These are phyloP conservation scores for Aspergillus fijiensis DNA, from an alignment of 2,329 filamentous ascomycete species.

Conservation along the genomic window DNA sequence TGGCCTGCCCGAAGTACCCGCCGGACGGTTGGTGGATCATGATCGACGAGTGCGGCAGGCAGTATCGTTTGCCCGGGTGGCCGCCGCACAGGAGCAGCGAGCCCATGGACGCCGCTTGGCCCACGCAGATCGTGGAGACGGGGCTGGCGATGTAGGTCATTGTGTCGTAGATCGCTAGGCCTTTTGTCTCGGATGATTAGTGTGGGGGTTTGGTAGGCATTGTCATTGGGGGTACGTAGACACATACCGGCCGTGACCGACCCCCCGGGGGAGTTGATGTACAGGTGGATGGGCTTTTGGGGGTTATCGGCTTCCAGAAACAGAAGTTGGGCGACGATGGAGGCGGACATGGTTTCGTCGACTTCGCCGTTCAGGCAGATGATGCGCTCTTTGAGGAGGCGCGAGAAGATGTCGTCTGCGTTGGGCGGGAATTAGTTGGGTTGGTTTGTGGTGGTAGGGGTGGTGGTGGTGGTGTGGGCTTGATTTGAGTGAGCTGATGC, in stretches of 20 bases:
- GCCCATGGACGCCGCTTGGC: conserved; percentile 94
- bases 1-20: conserved; percentile 65
- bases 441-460: neutral
- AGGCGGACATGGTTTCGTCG: conserved; percentile 86
- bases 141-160: conserved; percentile 96
- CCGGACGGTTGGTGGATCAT: conserved; percentile 97
- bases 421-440: too few species aligned
- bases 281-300: conserved; percentile 91
- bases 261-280: conserved; percentile 95
- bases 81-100: conserved; percentile 85
- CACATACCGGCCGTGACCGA: conserved; percentile 77
- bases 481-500: too few species aligned
- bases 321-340: conserved; percentile 90
- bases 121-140: conserved; percentile 91
- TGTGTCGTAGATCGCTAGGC: conserved; percentile 90
- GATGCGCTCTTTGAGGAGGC: conserved; percentile 66
- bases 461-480: neutral
- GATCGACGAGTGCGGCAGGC: conserved; percentile 87
- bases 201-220: neutral
- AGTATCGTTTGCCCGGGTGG: conserved; percentile 78
- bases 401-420: conserved; percentile 39
- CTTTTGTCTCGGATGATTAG: conserved; percentile 16
- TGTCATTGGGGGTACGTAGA: neutral
- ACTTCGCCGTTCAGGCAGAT: conserved; percentile 90
- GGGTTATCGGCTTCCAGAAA: conserved; percentile 97